Base-by-base conservation (phyloP, 2,329 filamentous ascomycete species). In the Sclerotinia minor region DNA sequence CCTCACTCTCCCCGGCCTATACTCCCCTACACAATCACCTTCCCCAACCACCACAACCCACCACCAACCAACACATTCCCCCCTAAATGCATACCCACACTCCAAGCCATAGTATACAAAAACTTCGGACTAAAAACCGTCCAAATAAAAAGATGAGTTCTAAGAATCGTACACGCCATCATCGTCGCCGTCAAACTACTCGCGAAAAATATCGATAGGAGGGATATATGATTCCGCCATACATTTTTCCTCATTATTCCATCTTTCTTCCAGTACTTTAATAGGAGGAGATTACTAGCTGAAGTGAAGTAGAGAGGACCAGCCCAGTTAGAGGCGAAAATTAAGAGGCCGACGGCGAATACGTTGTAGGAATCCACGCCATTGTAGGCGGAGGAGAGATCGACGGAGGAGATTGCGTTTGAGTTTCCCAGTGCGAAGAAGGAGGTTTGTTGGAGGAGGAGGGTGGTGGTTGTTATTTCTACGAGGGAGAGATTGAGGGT, bases 41-140 rank as follows among this genome's bases (percentile, higher is more conserved):
- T 77, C 58, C 82, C 84, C 19, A 88, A 68, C 81, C 82, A 84
- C 75, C 84, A 88, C 58, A 91, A 73, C 49, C 85, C 65, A 41
- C 87, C 83, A 0, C 87, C 88, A 54, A 89, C 72, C 6, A 85
- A 81, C 45, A 94, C 73, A 77, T 94, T 93, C 54, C 94, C 82
- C 49, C 85, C 76, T 69, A 94, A 77, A 84, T 99, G 94, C 81
- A 94, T 92, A 9, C 87, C 91, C 57, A 94, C 76, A 70, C 86
- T 88, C 96, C 95, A 99, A 19, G 90, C 92, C 83, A 95, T 90
- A 71, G 88, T 91, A 78, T 96, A 99, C 72, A 99, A 80, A 78
- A 94, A 98, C 79, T 98, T 99, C 0, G 95, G 95, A 71, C 92
- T 96, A 79, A 99, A 99, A 15, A 99, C 95, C 0, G 94, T 98